Base-by-base conservation (phyloP, 441 rosid genomes). In the Hura crepitans region DNA sequence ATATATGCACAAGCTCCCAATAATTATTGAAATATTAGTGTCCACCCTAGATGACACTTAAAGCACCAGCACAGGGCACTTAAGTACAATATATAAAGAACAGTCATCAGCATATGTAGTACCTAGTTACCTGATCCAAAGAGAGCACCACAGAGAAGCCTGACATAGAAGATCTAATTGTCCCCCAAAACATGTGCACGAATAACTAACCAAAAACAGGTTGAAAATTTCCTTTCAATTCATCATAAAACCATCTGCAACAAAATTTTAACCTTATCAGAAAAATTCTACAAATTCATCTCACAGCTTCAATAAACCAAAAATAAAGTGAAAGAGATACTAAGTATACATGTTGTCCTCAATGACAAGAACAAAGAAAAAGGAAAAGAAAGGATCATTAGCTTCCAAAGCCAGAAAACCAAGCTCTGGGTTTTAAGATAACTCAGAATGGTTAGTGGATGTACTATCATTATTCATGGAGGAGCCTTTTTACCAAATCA, bases 171-270 rank as follows among this genome's bases (percentile, higher is more conserved):
- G 67, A 61, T 31, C 68, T 53, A 69, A 62, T 6, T 35, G 51
- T 50, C 58, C 50, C 66, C 59, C 65, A 71, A 62, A 47, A 37
- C 53, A 65, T 59, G 58, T 66, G 66, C 49, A 64, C 43, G 51
- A 53, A 33, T 49, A 57, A 60, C 81, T 75, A 89, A 81, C 79
- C 74, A 31, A 83, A 79, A 76, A 86, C 79, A 60, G 91, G 86
- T 68, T 81, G 89, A 74, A 87, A 89, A 65, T 54, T 79, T 53
- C 89, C 85, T 74, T 85, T 86, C 31, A 43, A 33, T 78, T 85
- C 86, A 76, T 89, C 93, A 54, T 81, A 89, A 76, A 86, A 85
- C 93, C 96, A 86, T 55, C 96, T 87, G 89, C 82, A 78, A 74
- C 51, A 20, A 30, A 37, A 60, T 12, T 27, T 30, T 68, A 59